phyloP scores from a whole-genome alignment of 2,329 filamentous ascomycete genomes.

The Talaromyces sp. region DNA sequence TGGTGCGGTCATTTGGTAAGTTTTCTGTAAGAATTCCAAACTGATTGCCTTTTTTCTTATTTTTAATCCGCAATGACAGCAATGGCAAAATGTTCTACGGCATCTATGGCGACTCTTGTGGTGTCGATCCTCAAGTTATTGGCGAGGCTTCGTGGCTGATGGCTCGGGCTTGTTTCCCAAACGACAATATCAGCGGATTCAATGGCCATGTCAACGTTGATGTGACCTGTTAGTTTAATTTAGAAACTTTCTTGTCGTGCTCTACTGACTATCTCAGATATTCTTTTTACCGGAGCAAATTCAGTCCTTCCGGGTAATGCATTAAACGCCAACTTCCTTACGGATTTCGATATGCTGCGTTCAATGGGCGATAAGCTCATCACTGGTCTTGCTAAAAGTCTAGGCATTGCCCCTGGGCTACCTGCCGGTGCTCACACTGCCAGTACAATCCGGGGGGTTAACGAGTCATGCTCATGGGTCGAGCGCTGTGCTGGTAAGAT shows the following conservation, averaged over 20 bases:
- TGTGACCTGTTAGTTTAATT: slow-evolving; percentile 34
- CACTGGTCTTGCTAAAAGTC: slow-evolving; percentile 23
- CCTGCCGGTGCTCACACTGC: neutral
- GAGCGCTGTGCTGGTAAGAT: slow-evolving; percentile 13
- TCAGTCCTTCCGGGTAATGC: slow-evolving; percentile 30
- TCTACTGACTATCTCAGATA: slow-evolving; percentile 20
- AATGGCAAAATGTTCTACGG: slow-evolving; percentile 38
- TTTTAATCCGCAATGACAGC: no score
- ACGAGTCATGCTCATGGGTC: slow-evolving; percentile 11
- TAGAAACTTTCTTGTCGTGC: no score
- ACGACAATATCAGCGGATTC: slow-evolving; percentile 30
- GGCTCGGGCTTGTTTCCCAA: slow-evolving; percentile 36
- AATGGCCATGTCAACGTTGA: slow-evolving; percentile 28
- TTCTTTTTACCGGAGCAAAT: slow-evolving; percentile 32
- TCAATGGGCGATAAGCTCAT: slow-evolving; percentile 32
- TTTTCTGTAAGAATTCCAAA: no score
- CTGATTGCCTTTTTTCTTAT: no score
- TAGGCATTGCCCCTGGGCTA: slow-evolving; percentile 15
- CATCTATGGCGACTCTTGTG: slow-evolving; percentile 35
- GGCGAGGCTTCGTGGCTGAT: slow-evolving; percentile 39
- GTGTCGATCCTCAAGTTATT: slow-evolving; percentile 32
- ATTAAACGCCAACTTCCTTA: slow-evolving; percentile 24
- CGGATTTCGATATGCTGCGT: slow-evolving; percentile 23
- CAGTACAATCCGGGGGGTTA: slow-evolving; percentile 5
- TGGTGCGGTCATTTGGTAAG: slow-evolving; percentile 35